A percentile compares a stretch with the other conserved stretches of the same genome.
phyloP scores from a whole-genome alignment of 805 yeast genomes.

The Yarrowia alimentaria region DNA sequence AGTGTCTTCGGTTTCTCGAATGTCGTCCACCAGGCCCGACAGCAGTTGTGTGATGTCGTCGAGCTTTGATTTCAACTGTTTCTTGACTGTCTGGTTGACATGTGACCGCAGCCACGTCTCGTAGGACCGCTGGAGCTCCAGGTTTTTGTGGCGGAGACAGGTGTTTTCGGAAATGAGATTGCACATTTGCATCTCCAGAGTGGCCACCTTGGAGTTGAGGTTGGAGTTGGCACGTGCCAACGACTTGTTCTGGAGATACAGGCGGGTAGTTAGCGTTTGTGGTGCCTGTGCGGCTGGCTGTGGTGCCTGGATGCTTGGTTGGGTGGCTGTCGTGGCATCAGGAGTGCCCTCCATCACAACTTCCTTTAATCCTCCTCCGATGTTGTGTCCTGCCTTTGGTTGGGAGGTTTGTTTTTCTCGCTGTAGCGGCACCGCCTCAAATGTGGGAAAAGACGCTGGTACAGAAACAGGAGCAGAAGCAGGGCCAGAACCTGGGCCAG shows the following conservation, averaged over 20 bases:
- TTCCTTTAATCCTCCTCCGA: no score
- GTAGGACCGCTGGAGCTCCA: constrained; percentile 27
- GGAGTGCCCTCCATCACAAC: background rate
- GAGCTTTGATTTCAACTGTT: constrained; percentile 2
- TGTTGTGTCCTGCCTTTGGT: no score
- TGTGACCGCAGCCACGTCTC: constrained; percentile 9
- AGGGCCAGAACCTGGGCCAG: no score
- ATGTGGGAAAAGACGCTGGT: no score
- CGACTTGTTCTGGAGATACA: constrained; percentile 45
- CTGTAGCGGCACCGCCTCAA: no score
- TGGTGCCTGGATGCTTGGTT: background rate
- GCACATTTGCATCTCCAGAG: constrained; percentile 45
- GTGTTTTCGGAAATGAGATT: constrained; percentile 45
- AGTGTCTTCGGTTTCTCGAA: no score
- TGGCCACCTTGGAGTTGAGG: constrained; percentile 44
- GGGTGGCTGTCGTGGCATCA: background rate
- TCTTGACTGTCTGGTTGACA: constrained; percentile 3
- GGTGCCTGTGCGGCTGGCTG: background rate
- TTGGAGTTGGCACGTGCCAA: constrained; percentile 50
- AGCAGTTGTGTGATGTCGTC: constrained; percentile 4
- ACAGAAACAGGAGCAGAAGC: no score
- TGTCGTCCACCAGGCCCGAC: constrained; percentile 4
- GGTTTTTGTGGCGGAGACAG: constrained; percentile 35
- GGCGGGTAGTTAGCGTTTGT: constrained; percentile 10
- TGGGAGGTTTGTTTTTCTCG: no score